Base-by-base conservation (phyloP, 257 asterid genomes). In the Mitragyna speciosa region DNA sequence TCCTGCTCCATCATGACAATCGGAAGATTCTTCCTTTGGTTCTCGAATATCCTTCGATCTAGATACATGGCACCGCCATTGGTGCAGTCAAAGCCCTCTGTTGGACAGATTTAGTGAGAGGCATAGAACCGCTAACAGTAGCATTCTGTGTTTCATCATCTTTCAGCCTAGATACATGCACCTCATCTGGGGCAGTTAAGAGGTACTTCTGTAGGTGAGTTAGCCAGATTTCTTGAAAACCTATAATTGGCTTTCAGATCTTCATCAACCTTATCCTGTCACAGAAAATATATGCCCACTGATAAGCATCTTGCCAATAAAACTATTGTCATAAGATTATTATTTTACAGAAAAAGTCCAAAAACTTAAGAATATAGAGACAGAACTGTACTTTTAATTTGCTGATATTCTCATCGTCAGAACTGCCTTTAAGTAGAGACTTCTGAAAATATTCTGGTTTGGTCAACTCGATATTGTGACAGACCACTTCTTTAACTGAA, bases 1-100 rank as follows among this genome's bases (percentile, higher is more conserved):
- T 95, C 99, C 85, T 92, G 97, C 91, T 95, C 99, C 97, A 89
- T 92, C 98, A 92, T 93, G 79, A 95, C 94, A 82, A 95, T 92
- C 8, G 98, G 99, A 81, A 95, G 95, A 83, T 86, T 88, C 79
- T 49, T 88, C 84, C 98, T 89, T 79, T 88, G 93, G 80, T 87
- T 81, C 81, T 93, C 96, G n/a, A 69, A 92, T 94, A 70, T 86
- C 94, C 87, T 86, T 85, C 30, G 99, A 94, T 81, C 99, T 91
- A 76, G 89, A 85, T 47, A 92, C 96, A 59, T 82, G 92, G 92
- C 82, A 93, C 94, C 84, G 88, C 92, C 48, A 86, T 85, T 59
- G 97, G 97, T 78, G 90, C 78, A 78, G 76, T 79, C 65, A 82
- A 78, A 83, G 80, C 66, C 73, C 88, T 84, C 64, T 73, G 72